Percentiles rank a stretch among this genome's conserved stretches.
Evolutionary conservation across 1,139 yeast species (phyloP).

Genomic region (Diutina pseudorugosa): DNA sequence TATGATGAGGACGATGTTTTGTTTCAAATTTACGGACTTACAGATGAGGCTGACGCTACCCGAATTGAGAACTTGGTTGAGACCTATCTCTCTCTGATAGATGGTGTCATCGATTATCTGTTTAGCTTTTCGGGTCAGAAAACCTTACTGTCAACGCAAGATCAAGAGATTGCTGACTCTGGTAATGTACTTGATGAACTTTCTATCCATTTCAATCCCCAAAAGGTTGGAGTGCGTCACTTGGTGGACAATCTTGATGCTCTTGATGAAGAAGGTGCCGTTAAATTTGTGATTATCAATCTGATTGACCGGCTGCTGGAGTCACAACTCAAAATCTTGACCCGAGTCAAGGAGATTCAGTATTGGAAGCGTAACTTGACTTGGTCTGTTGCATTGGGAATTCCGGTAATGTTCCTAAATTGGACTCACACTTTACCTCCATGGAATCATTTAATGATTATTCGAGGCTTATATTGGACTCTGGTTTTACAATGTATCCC

Average conservation of each 20-base stretch:
- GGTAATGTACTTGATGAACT: conserved; percentile 21
- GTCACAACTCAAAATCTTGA: conserved; percentile 57
- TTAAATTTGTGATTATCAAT: conserved; percentile 30
- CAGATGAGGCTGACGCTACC: conserved; percentile 15
- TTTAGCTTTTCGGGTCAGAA: conserved; percentile 12
- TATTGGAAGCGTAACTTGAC: conserved; percentile 54
- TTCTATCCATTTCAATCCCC: conserved; percentile 30
- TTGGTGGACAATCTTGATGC: conserved; percentile 32
- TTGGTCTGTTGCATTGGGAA: conserved; percentile 39
- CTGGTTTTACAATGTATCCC: conserved; percentile 51
- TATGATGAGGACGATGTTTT: conserved; percentile 17
- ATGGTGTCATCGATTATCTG: conserved; percentile 18
- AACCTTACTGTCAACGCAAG: conserved; percentile 8
- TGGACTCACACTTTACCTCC: conserved; percentile 19
- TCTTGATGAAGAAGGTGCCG: conserved; percentile 11
- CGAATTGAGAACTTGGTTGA: conserved; percentile 16
- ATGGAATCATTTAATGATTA: conserved; percentile 15
- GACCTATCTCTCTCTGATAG: conserved; percentile 28
- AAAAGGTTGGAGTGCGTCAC: conserved; percentile 41
- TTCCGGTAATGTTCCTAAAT: conserved; percentile 52
- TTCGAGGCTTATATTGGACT: conserved; percentile 46
- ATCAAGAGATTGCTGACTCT: conserved; percentile 6
- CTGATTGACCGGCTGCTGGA: conserved; percentile 34
- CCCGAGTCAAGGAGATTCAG: conserved; percentile 58
- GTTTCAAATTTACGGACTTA: conserved; percentile 24